phyloP scores from a whole-genome alignment of 1,139 yeast genomes.

The Pichia sp. region DNA sequence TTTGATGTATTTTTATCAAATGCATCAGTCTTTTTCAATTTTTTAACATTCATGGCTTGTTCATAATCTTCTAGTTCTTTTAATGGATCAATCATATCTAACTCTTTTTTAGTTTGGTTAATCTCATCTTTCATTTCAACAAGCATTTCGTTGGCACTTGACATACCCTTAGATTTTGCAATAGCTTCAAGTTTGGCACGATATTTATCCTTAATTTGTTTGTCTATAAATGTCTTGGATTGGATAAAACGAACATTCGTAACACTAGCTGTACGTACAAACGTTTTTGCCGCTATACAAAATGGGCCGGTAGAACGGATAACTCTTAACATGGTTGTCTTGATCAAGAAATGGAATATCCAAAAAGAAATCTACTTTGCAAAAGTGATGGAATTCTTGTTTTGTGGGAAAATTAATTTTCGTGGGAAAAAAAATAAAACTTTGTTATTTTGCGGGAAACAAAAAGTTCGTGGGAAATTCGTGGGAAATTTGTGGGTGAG shows the following conservation, averaged over 20 bases:
- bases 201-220: slow-evolving; percentile 35
- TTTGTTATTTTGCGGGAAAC: neutral
- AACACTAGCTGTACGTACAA: slow-evolving; percentile 20
- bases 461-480: neutral
- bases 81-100: slow-evolving; percentile 63
- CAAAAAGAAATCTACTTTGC: neutral
- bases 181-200: slow-evolving; percentile 38
- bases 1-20: slow-evolving; percentile 46
- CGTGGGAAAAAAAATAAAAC: neutral
- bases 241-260: slow-evolving; percentile 29
- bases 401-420: neutral
- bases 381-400: too few relatives aligned
- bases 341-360: neutral
- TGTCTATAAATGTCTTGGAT: slow-evolving; percentile 35
- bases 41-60: slow-evolving; percentile 32
- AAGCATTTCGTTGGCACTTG: slow-evolving; percentile 55
- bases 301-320: neutral
- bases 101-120: slow-evolving; percentile 46
- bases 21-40: slow-evolving; percentile 14
- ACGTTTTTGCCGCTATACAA: neutral
- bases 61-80: slow-evolving; percentile 58
- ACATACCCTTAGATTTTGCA: slow-evolving; percentile 43
- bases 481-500: neutral
- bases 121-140: slow-evolving; percentile 58
- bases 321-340: neutral